Evolutionary conservation across 2,329 filamentous ascomycete species (phyloP).

Genomic region (Proliferodiscus dingleyae): DNA sequence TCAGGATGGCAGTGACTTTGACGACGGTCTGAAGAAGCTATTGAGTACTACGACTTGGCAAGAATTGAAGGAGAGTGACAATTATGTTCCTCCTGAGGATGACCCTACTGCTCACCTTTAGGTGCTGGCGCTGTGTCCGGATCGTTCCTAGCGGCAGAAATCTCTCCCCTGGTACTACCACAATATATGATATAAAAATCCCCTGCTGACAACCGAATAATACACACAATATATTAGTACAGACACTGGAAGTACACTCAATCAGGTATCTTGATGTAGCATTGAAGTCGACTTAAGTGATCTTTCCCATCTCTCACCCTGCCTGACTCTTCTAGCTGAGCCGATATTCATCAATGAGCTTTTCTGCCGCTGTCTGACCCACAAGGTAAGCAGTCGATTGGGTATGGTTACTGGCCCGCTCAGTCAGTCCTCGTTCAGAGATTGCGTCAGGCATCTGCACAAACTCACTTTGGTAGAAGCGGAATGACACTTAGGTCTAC

Average conservation of each 20-base stretch:
- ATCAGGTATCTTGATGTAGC: too few relatives aligned
- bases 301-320: too few relatives aligned
- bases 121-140: neutral
- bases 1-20: neutral
- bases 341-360: slow-evolving; percentile 41
- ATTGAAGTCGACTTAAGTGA: too few relatives aligned
- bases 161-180: too few relatives aligned
- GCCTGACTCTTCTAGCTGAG: slow-evolving; percentile 21
- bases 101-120: neutral
- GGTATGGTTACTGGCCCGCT: slow-evolving; percentile 40
- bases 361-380: slow-evolving; percentile 47
- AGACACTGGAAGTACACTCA: too few relatives aligned
- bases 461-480: slow-evolving; percentile 41
- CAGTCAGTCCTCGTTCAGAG: neutral
- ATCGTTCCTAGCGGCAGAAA: too few relatives aligned
- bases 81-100: neutral
- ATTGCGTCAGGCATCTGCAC: slow-evolving; percentile 34
- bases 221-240: too few relatives aligned
- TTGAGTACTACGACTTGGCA: neutral
- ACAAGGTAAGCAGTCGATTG: slow-evolving; percentile 51
- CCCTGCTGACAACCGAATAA: too few relatives aligned
- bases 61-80: neutral
- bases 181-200: too few relatives aligned
- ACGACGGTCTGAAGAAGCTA: neutral
- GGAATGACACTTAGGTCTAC: slow-evolving; percentile 40